These are phyloP conservation scores for Dendrobium nobile DNA, from an alignment of 106 monocot genomes.

Conservation along the genomic window DNA sequence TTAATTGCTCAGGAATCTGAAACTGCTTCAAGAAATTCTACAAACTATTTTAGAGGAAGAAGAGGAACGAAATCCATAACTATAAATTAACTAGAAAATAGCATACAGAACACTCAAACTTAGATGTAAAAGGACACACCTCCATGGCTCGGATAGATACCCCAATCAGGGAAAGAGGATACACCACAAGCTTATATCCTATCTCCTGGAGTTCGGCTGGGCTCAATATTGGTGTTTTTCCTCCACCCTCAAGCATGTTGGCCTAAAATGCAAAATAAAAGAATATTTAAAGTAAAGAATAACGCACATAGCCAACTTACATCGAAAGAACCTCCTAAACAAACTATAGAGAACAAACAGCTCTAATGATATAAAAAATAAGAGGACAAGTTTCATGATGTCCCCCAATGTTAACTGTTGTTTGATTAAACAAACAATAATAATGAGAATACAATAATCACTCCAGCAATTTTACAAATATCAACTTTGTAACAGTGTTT, in stretches of 20 bases:
- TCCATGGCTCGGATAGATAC: conserved; percentile 98
- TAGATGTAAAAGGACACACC: conserved; percentile 31
- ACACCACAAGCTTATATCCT: conserved; percentile 74
- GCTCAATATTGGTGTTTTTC: conserved; percentile 88
- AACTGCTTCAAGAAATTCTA: conserved; percentile 1
- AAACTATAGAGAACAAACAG: neutral
- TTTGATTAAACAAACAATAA: neutral
- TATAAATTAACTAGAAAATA: neutral
- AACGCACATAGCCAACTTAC: neutral
- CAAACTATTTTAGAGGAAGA: neutral
- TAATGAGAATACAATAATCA: neutral
- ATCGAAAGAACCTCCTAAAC: neutral
- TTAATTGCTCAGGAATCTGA: neutral
- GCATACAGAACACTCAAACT: neutral
- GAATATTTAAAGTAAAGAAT: neutral
- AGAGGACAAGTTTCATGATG: neutral
- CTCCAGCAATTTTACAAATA: neutral
- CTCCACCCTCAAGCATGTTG: conserved; percentile 99
- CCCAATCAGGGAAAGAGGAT: conserved; percentile 88
- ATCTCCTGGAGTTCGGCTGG: conserved; percentile 85
- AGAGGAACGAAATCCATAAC: neutral
- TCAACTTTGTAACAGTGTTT: neutral
- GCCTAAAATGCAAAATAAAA: conserved; percentile 42
- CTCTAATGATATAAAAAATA: neutral
- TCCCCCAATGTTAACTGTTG: neutral